phyloP scores from a whole-genome alignment of 75 land plant species.

The Sequoia sempervirens region DNA sequence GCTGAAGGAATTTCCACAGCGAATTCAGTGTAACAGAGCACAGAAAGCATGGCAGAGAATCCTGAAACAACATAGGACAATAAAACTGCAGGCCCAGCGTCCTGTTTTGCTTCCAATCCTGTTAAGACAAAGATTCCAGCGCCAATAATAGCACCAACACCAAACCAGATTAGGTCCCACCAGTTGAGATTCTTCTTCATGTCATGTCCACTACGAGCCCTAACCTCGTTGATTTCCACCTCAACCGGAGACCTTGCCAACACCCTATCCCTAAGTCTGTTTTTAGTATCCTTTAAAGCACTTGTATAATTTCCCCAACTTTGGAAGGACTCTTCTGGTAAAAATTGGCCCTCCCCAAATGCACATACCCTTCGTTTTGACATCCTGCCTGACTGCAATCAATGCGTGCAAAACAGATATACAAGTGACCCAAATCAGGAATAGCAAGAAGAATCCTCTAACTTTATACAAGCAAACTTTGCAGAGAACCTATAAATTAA shows the following conservation, averaged over 20 bases:
- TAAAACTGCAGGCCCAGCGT: conserved; percentile 68
- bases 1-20: conserved; percentile 86
- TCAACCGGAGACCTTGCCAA: conserved; percentile 38
- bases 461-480: too few species aligned
- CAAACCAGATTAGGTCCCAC: conserved; percentile 91
- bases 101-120: conserved; percentile 40
- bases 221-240: conserved; percentile 42
- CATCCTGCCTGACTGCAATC: neutral
- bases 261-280: conserved; percentile 49
- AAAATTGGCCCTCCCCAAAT: conserved; percentile 32
- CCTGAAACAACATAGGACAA: conserved; percentile 71
- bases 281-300: conserved; percentile 36
- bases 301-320: conserved; percentile 50
- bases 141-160: conserved; percentile 80
- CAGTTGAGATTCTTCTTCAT: conserved; percentile 73
- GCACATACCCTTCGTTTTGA: conserved; percentile 15
- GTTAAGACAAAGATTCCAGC: conserved; percentile 92
- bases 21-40: conserved; percentile 91
- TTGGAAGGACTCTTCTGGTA: conserved; percentile 78
- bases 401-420: too few species aligned
- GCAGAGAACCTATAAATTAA: too few species aligned
- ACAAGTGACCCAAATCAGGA: neutral
- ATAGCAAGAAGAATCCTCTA: neutral
- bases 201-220: conserved; percentile 44
- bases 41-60: conserved; percentile 73